Percentiles rank a stretch among this genome's conserved stretches.
Conservation (phyloP, 2,329 filamentous ascomycete species). For the Simplicillium sp. region DNA sequence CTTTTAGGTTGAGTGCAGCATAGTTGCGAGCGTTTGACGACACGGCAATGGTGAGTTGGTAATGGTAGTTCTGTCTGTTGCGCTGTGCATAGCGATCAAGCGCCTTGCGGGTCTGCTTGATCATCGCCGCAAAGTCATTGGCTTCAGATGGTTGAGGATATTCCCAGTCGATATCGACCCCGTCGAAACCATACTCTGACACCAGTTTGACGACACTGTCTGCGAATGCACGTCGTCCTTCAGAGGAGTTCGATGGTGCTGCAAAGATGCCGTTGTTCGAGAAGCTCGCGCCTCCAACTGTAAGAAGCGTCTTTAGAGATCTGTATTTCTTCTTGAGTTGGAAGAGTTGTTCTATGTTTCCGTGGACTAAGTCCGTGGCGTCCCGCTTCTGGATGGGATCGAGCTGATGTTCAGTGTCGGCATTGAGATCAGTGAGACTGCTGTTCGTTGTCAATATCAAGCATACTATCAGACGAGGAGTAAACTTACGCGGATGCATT, state of each 20-base stretch:
- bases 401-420: too few relatives aligned
- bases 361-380: constrained; percentile 49
- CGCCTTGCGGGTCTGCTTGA: constrained; percentile 32
- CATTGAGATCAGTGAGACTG: too few relatives aligned
- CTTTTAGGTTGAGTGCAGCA: constrained; percentile 33
- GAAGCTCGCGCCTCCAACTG: constrained; percentile 81
- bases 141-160: constrained; percentile 28
- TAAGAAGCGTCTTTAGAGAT: constrained; percentile 67
- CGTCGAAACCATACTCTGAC: constrained; percentile 59
- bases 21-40: constrained; percentile 41
- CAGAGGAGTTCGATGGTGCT: constrained; percentile 50
- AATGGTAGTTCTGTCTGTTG: constrained; percentile 36
- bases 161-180: constrained; percentile 33
- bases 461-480: too few relatives aligned
- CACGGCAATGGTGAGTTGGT: constrained; percentile 43
- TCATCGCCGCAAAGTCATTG: constrained; percentile 32
- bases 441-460: too few relatives aligned
- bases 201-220: constrained; percentile 58
- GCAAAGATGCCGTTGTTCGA: constrained; percentile 58
- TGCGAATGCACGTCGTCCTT: constrained; percentile 60
- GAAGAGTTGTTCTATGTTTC: constrained; percentile 71
- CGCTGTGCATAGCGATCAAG: constrained; percentile 36
- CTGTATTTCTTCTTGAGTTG: constrained; percentile 69
- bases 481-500: too few relatives aligned
- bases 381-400: too few relatives aligned